phyloP scores from a whole-genome alignment of 108 stramenopile genomes.

The Epithemia pelagica region DNA sequence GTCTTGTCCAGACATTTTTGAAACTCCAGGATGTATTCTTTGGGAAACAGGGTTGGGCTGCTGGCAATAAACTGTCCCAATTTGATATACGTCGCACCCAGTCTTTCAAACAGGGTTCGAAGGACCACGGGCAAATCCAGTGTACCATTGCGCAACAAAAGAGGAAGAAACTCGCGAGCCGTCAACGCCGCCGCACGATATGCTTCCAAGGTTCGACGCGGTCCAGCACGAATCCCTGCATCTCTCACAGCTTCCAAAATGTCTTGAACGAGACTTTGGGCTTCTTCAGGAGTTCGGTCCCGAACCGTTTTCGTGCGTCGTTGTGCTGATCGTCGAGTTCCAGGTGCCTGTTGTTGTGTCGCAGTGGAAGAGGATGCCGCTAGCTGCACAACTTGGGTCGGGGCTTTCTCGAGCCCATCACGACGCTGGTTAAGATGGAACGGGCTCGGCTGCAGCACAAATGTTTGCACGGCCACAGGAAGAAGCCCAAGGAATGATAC shows the following conservation, averaged over 20 bases:
- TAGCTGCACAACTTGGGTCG: too few species aligned
- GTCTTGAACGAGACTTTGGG: slow-evolving; percentile 57
- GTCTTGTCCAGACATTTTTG: slow-evolving; percentile 92
- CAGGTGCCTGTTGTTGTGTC: too few species aligned
- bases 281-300: slow-evolving; percentile 70
- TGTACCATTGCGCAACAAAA: slow-evolving; percentile 19
- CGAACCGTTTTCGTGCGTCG: slow-evolving; percentile 27
- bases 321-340: too few species aligned
- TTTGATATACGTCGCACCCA: slow-evolving; percentile 95
- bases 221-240: slow-evolving; percentile 74
- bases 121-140: slow-evolving; percentile 64
- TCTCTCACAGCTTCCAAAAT: slow-evolving; percentile 62
- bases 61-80: slow-evolving; percentile 94
- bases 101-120: slow-evolving; percentile 80
- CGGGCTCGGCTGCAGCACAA: too few species aligned
- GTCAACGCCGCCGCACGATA: slow-evolving; percentile 64
- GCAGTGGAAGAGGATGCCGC: too few species aligned
- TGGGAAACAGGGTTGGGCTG: slow-evolving; percentile 90
- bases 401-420: too few species aligned
- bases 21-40: slow-evolving; percentile 90
- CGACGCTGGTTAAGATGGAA: too few species aligned
- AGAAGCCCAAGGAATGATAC: too few species aligned
- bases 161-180: slow-evolving; percentile 65
- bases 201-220: slow-evolving; percentile 70
- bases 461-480: too few species aligned